Base-by-base conservation (phyloP, 768 basidiomycete genomes). In the Boletus edulis region DNA sequence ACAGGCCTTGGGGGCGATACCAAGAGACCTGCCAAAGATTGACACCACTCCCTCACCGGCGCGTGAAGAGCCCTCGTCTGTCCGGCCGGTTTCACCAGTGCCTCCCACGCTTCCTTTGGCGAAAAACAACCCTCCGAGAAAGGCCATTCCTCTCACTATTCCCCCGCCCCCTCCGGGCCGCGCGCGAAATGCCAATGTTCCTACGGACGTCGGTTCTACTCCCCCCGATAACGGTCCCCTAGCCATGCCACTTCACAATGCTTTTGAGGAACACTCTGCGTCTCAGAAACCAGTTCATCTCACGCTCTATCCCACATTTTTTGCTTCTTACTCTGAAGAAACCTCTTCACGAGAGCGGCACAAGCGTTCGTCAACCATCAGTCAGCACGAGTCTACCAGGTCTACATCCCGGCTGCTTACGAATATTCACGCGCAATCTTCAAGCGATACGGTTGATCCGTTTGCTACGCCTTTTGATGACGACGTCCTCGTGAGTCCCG, bases 391-490 rank as follows among this genome's bases (percentile, higher is more conserved):
- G 51, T 59, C 62, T 48, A 67, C 67, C 38, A 57, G 62, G 32
- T 78, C 81, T 13, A 72, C 78, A 37, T 78, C 78, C 47, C 72
- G 77, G 40, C 70, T 78, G 52, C 69, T 78, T 58, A 78, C 79
- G 50, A 65, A 74, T 24, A 74, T 72, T 22, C 69, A 78, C 62
- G 73, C 75, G 17, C 73, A 75, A 56, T 67, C 75, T 59, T 72
- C 78, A 47, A 54, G 56, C 46, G 62, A 55, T 10, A 31, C 56
- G 44, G 57, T 64, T 44, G 68, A 82, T 64, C 89, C 88, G 49
- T 91, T 91, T 64, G 79, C 81, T 54, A 89, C 88, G 48, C 89
- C 89, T 9, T 91, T 91, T 69, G 89, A 91, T 67, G 88, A 89
- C 64, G 86, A 88, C 65, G 76, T 80, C 54, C 69, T 75, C 34